Evolutionary conservation across 176 grass and related monocot species (phyloP), one percentile per base, ranked within the genome.

Genomic region (Otatea glauca): DNA sequence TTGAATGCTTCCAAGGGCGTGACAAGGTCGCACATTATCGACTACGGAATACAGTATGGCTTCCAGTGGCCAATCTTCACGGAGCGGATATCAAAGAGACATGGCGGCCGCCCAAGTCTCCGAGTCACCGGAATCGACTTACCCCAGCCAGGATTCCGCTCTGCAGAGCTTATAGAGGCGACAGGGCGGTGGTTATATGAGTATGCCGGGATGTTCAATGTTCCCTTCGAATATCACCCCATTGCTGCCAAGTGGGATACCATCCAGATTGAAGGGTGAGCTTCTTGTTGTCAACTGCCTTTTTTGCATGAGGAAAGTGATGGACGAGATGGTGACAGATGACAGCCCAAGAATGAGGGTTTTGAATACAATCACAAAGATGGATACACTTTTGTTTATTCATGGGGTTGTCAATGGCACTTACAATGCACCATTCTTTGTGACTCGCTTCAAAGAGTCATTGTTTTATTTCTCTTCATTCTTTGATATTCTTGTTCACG

Each of bases 381-480:
- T 89, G 77, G 81, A 86, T 43, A 83, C 88, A 29, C 29, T 14
- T 55, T 6, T 85, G 54, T 89, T 89, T 5, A n/a, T 89, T 37
- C 88, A 89, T 51, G 83, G 83, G 6, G 13, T 89, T 54, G 71
- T 81, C 64, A 89, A 81, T 38, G 88, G 88, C 49, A 85, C 83
- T 59, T 81, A 81, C 77, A 89, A 81, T 5, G 88, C 88, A 10
- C 83, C 88, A 4, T 89, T 89, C 64, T 89, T 89, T 4, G 77
- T 89, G 71, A 89, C 88, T 18, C 77, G 88, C 2, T 89, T 89
- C 44, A 89, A 81, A 78, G 88, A 89, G 44, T 83, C 83, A 16
- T 18, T 89, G 14, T 86, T 89, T 9, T 76, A 65, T 25, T 89
- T 70, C 77, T 89, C 88, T 37, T 81, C 83, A 20, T 24, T 71